These are phyloP conservation scores for Camelina hispida DNA, from an alignment of 345 rosid species.

Conservation along the genomic window DNA sequence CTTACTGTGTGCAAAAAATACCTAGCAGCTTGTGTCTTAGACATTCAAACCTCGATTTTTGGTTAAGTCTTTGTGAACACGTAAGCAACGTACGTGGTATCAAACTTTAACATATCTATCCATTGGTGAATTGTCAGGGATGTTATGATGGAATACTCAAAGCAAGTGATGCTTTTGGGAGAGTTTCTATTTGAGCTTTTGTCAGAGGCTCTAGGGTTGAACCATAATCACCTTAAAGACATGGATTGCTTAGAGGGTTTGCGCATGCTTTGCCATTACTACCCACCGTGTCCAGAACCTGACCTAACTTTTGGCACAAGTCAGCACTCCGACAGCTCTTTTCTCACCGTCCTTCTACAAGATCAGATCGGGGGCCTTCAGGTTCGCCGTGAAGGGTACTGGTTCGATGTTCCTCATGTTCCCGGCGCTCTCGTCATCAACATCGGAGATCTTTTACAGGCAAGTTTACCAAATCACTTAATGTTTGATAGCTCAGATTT, in stretches of 20 bases:
- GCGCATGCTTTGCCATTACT: conserved; percentile 53
- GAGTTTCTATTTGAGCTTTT: conserved; percentile 49
- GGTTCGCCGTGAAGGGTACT: conserved; percentile 44
- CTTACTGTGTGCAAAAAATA: too few species aligned
- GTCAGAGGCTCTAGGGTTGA: conserved; percentile 64
- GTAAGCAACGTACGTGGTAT: too few species aligned
- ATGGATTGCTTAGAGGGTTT: conserved; percentile 52
- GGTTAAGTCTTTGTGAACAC: too few species aligned
- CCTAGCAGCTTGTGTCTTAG: too few species aligned
- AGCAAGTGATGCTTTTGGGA: conserved; percentile 46
- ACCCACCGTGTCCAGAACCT: conserved; percentile 65
- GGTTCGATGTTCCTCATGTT: conserved; percentile 54
- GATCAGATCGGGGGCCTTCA: conserved; percentile 46
- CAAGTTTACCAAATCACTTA: conserved; percentile 27
- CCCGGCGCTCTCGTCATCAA: conserved; percentile 62
- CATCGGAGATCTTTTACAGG: conserved; percentile 68
- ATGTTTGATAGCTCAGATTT: conserved; percentile 5
- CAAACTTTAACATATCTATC: background rate
- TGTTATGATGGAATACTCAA: conserved; percentile 50
- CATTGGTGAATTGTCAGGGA: conserved; percentile 39
- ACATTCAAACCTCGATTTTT: too few species aligned
- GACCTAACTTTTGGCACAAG: conserved; percentile 41
- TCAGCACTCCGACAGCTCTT: conserved; percentile 52
- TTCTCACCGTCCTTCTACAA: conserved; percentile 54
- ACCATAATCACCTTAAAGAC: conserved; percentile 46